phyloP scores from a whole-genome alignment of 306 rosid species.

The Leucaena leucocephala region DNA sequence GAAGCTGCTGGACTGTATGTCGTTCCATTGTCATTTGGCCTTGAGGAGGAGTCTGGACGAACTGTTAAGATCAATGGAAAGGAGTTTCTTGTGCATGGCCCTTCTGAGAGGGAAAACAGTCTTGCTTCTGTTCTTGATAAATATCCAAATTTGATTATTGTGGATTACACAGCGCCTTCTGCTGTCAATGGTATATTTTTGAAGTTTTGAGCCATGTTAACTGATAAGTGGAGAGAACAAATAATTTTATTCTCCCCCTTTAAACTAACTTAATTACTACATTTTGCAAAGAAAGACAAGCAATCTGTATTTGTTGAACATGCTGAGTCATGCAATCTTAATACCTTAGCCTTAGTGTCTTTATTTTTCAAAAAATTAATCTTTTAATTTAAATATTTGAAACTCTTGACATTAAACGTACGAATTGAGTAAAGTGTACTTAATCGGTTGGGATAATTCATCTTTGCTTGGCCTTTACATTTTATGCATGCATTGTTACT shows the following conservation, averaged over 20 bases:
- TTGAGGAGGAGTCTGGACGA: slow-evolving; percentile 64
- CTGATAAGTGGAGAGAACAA: neutral
- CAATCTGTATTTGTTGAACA: neutral
- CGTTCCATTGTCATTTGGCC: slow-evolving; percentile 86
- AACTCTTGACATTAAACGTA: slow-evolving; percentile 12
- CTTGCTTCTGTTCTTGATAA: slow-evolving; percentile 61
- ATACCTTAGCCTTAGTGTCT: slow-evolving; percentile 12
- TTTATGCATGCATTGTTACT: slow-evolving; percentile 7
- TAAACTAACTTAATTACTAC: slow-evolving; percentile 5
- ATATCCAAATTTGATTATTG: slow-evolving; percentile 77
- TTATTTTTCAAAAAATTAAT: neutral
- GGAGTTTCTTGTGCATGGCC: slow-evolving; percentile 77
- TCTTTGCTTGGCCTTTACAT: slow-evolving; percentile 9
- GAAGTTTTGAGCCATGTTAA: slow-evolving; percentile 18
- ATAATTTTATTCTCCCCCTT: neutral
- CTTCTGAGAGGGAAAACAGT: slow-evolving; percentile 66
- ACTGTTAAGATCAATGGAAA: slow-evolving; percentile 63
- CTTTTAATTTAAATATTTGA: neutral
- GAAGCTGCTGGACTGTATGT: slow-evolving; percentile 80
- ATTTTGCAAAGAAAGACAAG: neutral
- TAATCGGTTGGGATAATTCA: slow-evolving; percentile 18
- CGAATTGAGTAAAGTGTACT: slow-evolving; percentile 21
- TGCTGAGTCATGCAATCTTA: slow-evolving; percentile 8
- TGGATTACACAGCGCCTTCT: slow-evolving; percentile 84
- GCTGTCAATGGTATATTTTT: slow-evolving; percentile 76